phyloP scores from a whole-genome alignment of 2,329 filamentous ascomycete species.

The Hymenoscyphus occultus region DNA sequence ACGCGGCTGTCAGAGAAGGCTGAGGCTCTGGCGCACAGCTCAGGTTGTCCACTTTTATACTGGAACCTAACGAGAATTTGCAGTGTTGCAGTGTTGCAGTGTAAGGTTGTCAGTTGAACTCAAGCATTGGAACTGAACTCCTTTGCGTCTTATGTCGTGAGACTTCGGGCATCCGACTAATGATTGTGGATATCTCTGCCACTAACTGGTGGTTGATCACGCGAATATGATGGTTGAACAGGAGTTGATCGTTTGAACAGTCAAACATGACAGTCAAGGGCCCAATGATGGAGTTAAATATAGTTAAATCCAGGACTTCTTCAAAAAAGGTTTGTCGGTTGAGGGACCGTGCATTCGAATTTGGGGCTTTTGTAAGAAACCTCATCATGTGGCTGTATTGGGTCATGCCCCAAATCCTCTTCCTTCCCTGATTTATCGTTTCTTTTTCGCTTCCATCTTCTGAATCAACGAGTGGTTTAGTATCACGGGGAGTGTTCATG shows the following conservation, averaged over 20 bases:
- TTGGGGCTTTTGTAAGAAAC: constrained; percentile 59
- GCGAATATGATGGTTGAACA: constrained; percentile 63
- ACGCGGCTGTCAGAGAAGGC: no score
- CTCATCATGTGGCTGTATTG: constrained; percentile 54
- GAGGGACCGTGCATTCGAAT: constrained; percentile 58
- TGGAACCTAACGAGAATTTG: no score
- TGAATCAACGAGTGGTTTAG: background rate
- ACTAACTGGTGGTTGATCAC: constrained; percentile 69
- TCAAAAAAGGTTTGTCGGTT: constrained; percentile 61
- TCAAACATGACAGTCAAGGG: constrained; percentile 78
- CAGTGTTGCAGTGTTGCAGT: no score
- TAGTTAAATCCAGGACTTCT: constrained; percentile 74
- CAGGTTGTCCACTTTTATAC: no score
- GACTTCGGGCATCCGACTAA: constrained; percentile 72
- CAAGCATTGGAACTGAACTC: no score
- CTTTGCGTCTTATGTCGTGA: constrained; percentile 52
- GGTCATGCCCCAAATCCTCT: background rate
- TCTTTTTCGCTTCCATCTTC: background rate
- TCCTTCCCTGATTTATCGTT: background rate
- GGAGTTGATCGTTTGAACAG: constrained; percentile 67
- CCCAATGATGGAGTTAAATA: constrained; percentile 74
- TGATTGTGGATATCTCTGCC: constrained; percentile 69
- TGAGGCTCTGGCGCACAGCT: no score
- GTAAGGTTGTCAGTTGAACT: no score
- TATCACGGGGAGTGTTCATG: background rate